Evolutionary conservation across 1,139 yeast species (phyloP), one percentile per base, ranked within the genome.

Genomic region (Meyerozyma guilliermondii): DNA sequence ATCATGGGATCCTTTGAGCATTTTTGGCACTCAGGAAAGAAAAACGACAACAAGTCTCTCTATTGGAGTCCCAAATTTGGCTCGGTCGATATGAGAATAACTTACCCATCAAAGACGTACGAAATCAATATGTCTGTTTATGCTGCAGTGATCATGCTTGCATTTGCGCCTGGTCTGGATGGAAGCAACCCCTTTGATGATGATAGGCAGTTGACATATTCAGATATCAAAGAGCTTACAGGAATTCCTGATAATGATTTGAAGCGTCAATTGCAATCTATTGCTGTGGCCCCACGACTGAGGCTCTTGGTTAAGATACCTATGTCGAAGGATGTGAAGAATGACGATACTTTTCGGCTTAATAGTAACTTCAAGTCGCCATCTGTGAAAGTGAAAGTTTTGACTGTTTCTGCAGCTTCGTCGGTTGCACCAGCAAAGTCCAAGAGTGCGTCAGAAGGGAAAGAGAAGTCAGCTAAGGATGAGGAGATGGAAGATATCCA

Each of bases 11-110:
- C 61, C 30, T 72, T 72, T 50, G 76, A 72, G 50, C 72, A 69
- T 43, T 71, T 58, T 51, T 72, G 77, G 77, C 55, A 56, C 36
- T 51, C 84, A 48, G 69, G 74, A 11, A 73, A 78, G 38, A 73
- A 79, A 43, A 88, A 87, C 57, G 80, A 74, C 46, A 94, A 94
- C 40, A 78, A 96, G 54, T 76, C 80, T 27, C 65, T 92, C 42
- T 77, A 71, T 38, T 92, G 97, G 97, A 83, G 89, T 39, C 88
- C 91, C 20, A 82, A 83, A 51, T 78, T 83, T 55, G 95, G 96
- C 1, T 80, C 88, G 2, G 81, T 86, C 49, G 97, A 89, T 53
- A 74, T 94, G 44, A 70, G 83, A 41, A 78, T 81, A 50, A 71
- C 82, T 27, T 83, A 80, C 50, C 82, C 83, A 7, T 75, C 80